Conservation (phyloP, 495 filamentous ascomycete species). For the Lophiostoma macrostomum region DNA sequence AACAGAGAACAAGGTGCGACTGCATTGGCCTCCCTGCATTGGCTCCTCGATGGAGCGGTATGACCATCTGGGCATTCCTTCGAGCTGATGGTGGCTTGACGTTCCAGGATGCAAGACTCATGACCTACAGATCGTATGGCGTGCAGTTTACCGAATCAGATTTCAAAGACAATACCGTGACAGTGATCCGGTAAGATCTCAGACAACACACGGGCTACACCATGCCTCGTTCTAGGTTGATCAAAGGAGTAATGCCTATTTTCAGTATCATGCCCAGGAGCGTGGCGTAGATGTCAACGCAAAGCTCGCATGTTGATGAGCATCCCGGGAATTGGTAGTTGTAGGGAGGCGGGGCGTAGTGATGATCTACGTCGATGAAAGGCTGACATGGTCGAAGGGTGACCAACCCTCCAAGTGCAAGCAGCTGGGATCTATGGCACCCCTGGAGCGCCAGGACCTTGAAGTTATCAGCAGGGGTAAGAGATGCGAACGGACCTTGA, state of each 20-base stretch:
- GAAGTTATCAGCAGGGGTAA: neutral
- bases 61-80: too few relatives aligned
- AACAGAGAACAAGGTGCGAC: too few relatives aligned
- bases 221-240: slow-evolving; percentile 3
- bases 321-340: too few relatives aligned
- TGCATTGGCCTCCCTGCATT: too few relatives aligned
- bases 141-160: too few relatives aligned
- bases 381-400: slow-evolving; percentile 8
- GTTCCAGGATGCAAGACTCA: slow-evolving; percentile 2
- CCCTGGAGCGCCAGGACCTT: neutral
- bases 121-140: neutral
- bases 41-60: too few relatives aligned
- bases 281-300: slow-evolving; percentile 20
- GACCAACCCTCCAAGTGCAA: neutral
- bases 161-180: too few relatives aligned
- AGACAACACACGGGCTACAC: neutral
- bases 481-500: slow-evolving; percentile 2
- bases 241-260: slow-evolving; percentile 15
- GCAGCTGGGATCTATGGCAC: neutral
- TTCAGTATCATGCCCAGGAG: slow-evolving; percentile 14
- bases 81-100: slow-evolving; percentile 5
- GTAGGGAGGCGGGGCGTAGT: slow-evolving; percentile 3
- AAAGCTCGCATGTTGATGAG: too few relatives aligned
- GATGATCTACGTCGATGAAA: neutral
- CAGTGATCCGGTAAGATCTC: slow-evolving; percentile 3